Evolutionary conservation across 495 filamentous ascomycete species (phyloP).

Genomic region (Trichoderma orchidacearum): DNA sequence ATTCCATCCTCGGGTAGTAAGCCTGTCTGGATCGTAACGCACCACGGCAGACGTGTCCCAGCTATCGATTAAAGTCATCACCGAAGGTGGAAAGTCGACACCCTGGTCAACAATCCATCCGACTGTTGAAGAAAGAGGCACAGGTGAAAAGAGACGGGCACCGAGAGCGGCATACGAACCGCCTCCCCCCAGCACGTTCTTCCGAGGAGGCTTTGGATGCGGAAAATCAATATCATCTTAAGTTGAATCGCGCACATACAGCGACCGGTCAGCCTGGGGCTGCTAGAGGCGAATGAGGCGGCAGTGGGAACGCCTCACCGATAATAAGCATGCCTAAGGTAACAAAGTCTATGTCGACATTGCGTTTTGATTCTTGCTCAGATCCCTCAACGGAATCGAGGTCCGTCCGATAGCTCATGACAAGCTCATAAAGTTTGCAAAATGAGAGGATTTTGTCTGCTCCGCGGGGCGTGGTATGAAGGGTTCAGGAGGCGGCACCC

Average conservation of each 20-base stretch:
- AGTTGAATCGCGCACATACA: neutral
- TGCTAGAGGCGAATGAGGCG: neutral
- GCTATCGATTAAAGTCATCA: constrained; percentile 45
- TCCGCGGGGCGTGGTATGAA: too few relatives aligned
- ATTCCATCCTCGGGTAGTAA: constrained; percentile 88
- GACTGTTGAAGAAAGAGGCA: constrained; percentile 41
- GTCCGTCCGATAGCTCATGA: neutral
- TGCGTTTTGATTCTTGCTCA: neutral
- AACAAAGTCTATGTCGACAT: constrained; percentile 52
- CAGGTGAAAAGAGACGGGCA: constrained; percentile 69
- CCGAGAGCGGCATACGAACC: constrained; percentile 79
- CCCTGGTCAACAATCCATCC: constrained; percentile 90
- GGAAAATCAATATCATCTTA: constrained; percentile 84
- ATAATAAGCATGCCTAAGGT: constrained; percentile 96
- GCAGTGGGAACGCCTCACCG: constrained; percentile 35
- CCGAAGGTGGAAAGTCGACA: constrained; percentile 61
- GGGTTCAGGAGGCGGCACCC: too few relatives aligned
- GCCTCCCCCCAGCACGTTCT: constrained; percentile 70
- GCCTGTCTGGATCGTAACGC: constrained; percentile 46
- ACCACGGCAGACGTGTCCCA: constrained; percentile 65
- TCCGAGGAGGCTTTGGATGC: constrained; percentile 43
- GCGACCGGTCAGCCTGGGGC: neutral
- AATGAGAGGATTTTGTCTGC: too few relatives aligned
- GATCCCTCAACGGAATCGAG: neutral
- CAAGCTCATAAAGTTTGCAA: too few relatives aligned